These are phyloP conservation scores for Phylloporus sp. DNA, from an alignment of 1,284 basidiomycete genomes.

Conservation along the genomic window DNA sequence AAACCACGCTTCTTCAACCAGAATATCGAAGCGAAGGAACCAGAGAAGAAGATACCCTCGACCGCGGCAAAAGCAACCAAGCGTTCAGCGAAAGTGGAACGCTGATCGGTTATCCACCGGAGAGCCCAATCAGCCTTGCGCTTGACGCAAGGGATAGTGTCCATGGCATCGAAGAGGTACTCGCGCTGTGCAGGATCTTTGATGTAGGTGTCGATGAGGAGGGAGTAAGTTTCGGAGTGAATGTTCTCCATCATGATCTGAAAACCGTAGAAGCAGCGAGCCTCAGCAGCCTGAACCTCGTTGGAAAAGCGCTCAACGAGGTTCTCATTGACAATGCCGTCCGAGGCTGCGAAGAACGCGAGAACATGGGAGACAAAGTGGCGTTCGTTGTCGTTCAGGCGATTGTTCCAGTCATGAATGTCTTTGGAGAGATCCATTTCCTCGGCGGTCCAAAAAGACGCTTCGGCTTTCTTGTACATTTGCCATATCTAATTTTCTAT, in stretches of 20 bases:
- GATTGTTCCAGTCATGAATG: conserved; percentile 1
- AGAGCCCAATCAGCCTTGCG: conserved; percentile 96
- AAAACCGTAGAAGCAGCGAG: background rate
- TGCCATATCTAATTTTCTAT: background rate
- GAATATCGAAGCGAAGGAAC: conserved; percentile 94
- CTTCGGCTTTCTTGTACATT: conserved; percentile 1
- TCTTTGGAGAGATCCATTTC: conserved; percentile 1
- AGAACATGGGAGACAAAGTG: background rate
- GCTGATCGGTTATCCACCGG: conserved; percentile 87
- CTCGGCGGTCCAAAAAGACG: background rate
- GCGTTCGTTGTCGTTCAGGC: background rate
- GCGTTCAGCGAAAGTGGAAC: conserved; percentile 89
- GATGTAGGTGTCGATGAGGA: conserved; percentile 82
- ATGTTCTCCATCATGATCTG: conserved; percentile 4
- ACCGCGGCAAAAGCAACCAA: conserved; percentile 97
- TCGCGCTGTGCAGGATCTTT: conserved; percentile 86
- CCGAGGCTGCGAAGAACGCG: background rate
- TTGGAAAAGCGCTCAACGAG: background rate
- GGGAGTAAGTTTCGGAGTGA: background rate
- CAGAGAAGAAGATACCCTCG: conserved; percentile 98
- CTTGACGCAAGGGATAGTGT: conserved; percentile 92
- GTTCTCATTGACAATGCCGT: conserved; percentile 1
- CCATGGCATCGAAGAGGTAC: conserved; percentile 93
- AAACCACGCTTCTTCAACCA: conserved; percentile 99
- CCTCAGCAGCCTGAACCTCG: background rate